Evolutionary conservation across 163 green algal species (phyloP).

Genomic region (Prototheca cutis): DNA sequence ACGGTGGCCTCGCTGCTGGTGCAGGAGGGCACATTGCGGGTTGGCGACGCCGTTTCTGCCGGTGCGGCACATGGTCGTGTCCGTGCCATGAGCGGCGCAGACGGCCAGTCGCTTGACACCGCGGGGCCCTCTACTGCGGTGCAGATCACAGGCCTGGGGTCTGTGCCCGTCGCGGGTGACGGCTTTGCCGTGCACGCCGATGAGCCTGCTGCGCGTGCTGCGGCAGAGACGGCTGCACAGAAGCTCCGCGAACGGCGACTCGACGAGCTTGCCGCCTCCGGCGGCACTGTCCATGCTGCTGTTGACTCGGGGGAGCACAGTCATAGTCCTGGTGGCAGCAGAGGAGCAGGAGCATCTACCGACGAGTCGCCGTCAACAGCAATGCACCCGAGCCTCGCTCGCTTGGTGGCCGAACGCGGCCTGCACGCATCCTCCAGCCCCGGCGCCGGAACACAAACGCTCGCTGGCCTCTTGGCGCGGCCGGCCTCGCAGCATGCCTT

Average conservation of each 20-base stretch:
- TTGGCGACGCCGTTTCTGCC: conserved; percentile 70
- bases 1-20: conserved; percentile 84
- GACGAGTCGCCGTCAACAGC: no score
- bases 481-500: conserved; percentile 50
- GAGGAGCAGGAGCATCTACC: no score
- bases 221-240: conserved; percentile 32
- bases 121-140: conserved; percentile 82
- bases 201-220: conserved; percentile 18
- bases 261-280: conserved; percentile 52
- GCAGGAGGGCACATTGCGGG: conserved; percentile 69
- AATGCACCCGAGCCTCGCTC: no score
- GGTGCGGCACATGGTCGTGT: conserved; percentile 65
- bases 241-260: conserved; percentile 48
- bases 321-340: no score
- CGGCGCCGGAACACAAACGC: no score
- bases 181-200: conserved; percentile 34
- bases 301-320: no score
- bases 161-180: conserved; percentile 61
- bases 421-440: no score
- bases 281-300: conserved; percentile 81
- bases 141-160: conserved; percentile 76
- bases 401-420: no score
- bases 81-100: conserved; percentile 42
- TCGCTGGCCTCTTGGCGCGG: no score
- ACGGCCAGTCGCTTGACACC: conserved; percentile 32